Evolutionary conservation across 2,329 filamentous ascomycete species (phyloP), one percentile per base, ranked within the genome.

Genomic region (Beauveria scarabaeidicola): DNA sequence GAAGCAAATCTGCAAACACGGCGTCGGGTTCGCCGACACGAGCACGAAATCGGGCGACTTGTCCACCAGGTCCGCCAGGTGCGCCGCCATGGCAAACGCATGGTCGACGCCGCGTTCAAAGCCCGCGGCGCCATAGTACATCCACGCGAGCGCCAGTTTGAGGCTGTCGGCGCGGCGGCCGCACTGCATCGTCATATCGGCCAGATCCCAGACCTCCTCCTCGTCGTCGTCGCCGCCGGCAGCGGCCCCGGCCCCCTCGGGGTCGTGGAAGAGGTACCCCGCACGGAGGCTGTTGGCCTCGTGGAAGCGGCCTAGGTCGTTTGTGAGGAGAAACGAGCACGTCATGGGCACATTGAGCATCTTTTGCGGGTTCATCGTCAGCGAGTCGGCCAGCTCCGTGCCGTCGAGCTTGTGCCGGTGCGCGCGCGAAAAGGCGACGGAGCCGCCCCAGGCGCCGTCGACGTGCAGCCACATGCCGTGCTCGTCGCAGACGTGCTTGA

Each of bases 351-450:
- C 89, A 60, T 90, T 90, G 69, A 97, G 82, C 94, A 97, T 97
- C 76, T 97, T 97, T 76, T 99, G 94, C 61, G 94, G 92, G 73
- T 96, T 97, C 55, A 96, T 82, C 1, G 91, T 90, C 43, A 97
- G 78, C n/a, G 85, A 90, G 73, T 97, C 82, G 8, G 92, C 94
- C 43, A 87, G 79, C 47, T 91, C 80, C 2, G 82, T 77, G 15
- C 93, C 93, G 1, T 76, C 72, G 11, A 97, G 76, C 69, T 91
- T 89, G 63, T 71, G 69, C 46, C 76, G 77, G 50, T 89, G 86
- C 61, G 75, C 75, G 17, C 78, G 67, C 0, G 85, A 89, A 74
- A 97, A 96, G 64, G 89, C 80, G 60, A 89, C 90, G 1, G 86
- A 81, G 1, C 91, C 93, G 64, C 94, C 94, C 92, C 92, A 97